These are phyloP conservation scores for Perkinsus olseni DNA, from an alignment of 169 alveolate genomes.

Conservation along the genomic window DNA sequence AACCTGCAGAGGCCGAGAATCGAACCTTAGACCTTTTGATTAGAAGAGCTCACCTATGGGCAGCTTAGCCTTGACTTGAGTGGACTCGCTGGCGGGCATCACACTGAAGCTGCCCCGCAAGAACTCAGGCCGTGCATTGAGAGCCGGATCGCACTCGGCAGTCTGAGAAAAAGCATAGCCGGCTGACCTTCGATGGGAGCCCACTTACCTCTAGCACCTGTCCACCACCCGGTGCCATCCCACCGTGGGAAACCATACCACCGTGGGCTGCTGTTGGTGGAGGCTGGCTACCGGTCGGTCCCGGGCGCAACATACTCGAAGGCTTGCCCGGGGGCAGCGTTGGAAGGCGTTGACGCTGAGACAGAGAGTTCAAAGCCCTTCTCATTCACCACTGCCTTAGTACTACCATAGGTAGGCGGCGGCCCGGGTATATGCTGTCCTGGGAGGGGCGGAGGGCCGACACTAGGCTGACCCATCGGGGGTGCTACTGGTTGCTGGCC, in stretches of 20 bases:
- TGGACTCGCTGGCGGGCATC: neutral
- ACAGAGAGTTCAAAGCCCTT: too few relatives aligned
- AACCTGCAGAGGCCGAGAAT: neutral
- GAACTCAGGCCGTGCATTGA: neutral
- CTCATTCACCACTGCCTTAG: too few relatives aligned
- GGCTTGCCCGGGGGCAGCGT: neutral
- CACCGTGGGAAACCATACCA: neutral
- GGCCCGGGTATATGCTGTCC: neutral
- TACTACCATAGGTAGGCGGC: neutral
- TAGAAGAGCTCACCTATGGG: neutral
- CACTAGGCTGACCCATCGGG: neutral
- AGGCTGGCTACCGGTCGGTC: neutral
- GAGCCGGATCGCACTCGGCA: neutral
- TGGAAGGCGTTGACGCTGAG: neutral
- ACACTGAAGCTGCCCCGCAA: neutral
- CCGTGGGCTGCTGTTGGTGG: neutral
- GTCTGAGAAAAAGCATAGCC: neutral
- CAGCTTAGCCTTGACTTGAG: neutral
- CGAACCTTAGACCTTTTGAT: neutral
- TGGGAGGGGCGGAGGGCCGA: neutral
- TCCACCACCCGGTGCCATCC: neutral
- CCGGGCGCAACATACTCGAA: neutral
- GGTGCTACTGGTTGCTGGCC: neutral
- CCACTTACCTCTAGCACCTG: neutral
- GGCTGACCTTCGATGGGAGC: neutral